These are phyloP conservation scores for Cyberlindnera xylosilytica DNA, from an alignment of 805 yeast genomes.

Conservation along the genomic window DNA sequence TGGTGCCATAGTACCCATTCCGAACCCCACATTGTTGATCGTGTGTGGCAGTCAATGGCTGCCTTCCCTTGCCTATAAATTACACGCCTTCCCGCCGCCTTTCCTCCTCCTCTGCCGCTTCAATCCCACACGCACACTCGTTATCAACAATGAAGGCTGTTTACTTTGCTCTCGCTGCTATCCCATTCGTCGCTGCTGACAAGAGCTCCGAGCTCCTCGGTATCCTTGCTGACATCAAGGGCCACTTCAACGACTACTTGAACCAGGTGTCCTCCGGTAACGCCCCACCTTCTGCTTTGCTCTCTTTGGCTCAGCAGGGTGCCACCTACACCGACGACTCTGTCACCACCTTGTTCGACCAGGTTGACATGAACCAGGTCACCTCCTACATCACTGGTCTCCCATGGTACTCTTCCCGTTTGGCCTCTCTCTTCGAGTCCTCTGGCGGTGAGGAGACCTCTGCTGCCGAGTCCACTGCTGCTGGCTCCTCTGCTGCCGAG, in stretches of 20 bases:
- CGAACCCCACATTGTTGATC: too few species aligned
- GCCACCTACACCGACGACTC: constrained; percentile 33
- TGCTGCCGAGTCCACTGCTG: constrained; percentile 12
- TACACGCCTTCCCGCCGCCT: background rate
- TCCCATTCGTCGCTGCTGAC: constrained; percentile 11
- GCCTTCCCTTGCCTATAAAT: too few species aligned
- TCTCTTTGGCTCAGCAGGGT: constrained; percentile 27
- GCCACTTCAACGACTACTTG: constrained; percentile 21
- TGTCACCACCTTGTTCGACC: constrained; percentile 30
- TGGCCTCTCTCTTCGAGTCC: constrained; percentile 14
- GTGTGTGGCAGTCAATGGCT: too few species aligned
- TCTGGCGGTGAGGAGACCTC: constrained; percentile 7
- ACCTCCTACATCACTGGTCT: constrained; percentile 28
- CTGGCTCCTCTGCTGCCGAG: constrained; percentile 3
- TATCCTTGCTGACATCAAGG: constrained; percentile 19
- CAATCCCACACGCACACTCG: background rate
- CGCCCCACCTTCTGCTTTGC: constrained; percentile 29
- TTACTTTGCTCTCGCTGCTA: constrained; percentile 11
- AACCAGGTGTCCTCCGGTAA: constrained; percentile 20
- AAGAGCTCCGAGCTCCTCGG: constrained; percentile 9
- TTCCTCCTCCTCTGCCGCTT: background rate
- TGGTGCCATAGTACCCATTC: too few species aligned
- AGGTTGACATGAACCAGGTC: constrained; percentile 27
- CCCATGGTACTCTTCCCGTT: constrained; percentile 32
- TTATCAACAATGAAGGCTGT: background rate